Base-by-base conservation (phyloP, 2,329 filamentous ascomycete species). In the Coniella vitis region DNA sequence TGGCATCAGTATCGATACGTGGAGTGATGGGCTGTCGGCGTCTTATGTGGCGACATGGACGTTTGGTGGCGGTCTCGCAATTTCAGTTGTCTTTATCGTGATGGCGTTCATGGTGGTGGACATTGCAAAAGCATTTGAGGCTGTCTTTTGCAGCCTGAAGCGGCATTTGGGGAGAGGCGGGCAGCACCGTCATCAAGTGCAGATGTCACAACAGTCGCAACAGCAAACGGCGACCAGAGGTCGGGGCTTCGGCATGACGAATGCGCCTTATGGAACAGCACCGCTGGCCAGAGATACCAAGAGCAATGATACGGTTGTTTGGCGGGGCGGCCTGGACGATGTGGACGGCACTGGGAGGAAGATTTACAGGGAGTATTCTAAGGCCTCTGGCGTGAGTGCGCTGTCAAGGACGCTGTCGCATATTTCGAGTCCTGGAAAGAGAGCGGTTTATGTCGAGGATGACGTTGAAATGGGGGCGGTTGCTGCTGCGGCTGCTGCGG, bases 1-100 rank as follows among this genome's bases (percentile, higher is more conserved):
- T 54, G 67, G 69, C 4, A 71, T 72, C 56, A 69, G 69, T 46
- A 61, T 71, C 14, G 52, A 58, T n/a, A 66, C 68, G 71, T 83
- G 63, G 73, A 67, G 63, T 22, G 57, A 62, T 7, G 38, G 42
- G 3, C 51, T 63, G 35, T 57, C 56, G 2, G 22, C 60, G 9
- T 21, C 45, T 7, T 62, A 59, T 17, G 60, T 62, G 10, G 54
- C 53, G 10, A 59, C 57, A 21, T 63, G 61, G 54, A 55, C 58
- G 29, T 62, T 70, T 41, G 65, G 67, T 22, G 65, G 68, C 13
- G 67, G 67, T 3, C 57, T 69, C 7, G 66, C 59, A 36, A 67
- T 70, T 45, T 68, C 65, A 1, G 59, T 65, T 4, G 58, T 65
- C 4, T 59, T 70, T 2, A 61, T 70, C 39, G 55, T 64, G 8